Evolutionary conservation across 257 asterid species (phyloP).

Genomic region (Perilla frutescens): DNA sequence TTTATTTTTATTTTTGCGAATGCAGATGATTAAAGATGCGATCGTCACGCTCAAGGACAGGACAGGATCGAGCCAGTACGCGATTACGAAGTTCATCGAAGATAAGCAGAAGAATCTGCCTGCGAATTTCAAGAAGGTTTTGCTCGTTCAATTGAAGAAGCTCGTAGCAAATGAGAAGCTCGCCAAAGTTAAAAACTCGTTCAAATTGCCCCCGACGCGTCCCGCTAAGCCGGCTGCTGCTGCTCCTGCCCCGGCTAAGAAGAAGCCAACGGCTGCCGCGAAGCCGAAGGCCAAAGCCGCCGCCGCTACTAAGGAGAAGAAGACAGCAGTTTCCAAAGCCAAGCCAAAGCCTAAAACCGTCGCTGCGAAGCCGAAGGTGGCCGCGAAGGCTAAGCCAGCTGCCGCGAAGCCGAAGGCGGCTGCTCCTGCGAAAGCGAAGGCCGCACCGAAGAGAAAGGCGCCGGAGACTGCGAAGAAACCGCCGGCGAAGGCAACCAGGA

Average conservation of each 20-base stretch:
- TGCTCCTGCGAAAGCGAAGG: slow-evolving; percentile 42
- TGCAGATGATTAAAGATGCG: slow-evolving; percentile 67
- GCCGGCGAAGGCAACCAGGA: slow-evolving; percentile 60
- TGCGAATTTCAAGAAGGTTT: slow-evolving; percentile 55
- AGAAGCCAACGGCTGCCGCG: slow-evolving; percentile 34
- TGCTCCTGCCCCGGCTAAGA: slow-evolving; percentile 35
- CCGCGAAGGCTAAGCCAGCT: slow-evolving; percentile 42
- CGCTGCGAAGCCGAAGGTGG: slow-evolving; percentile 26
- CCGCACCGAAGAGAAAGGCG: slow-evolving; percentile 57
- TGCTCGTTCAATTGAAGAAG: slow-evolving; percentile 59
- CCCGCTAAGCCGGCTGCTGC: slow-evolving; percentile 37
- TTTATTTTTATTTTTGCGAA: background rate
- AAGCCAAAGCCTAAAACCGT: slow-evolving; percentile 33
- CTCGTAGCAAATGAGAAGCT: slow-evolving; percentile 59
- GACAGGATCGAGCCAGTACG: slow-evolving; percentile 72
- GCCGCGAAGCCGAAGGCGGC: slow-evolving; percentile 43
- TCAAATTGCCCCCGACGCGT: slow-evolving; percentile 49
- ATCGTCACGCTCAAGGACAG: slow-evolving; percentile 56
- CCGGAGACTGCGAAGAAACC: slow-evolving; percentile 51
- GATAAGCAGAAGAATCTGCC: slow-evolving; percentile 66
- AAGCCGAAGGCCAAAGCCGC: slow-evolving; percentile 51
- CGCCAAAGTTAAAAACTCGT: slow-evolving; percentile 57
- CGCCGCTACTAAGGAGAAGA: slow-evolving; percentile 32
- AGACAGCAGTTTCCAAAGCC: slow-evolving; percentile 19
- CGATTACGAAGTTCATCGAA: slow-evolving; percentile 63